phyloP scores from a whole-genome alignment of 208 protist species.

The Leishmania braziliensis region DNA sequence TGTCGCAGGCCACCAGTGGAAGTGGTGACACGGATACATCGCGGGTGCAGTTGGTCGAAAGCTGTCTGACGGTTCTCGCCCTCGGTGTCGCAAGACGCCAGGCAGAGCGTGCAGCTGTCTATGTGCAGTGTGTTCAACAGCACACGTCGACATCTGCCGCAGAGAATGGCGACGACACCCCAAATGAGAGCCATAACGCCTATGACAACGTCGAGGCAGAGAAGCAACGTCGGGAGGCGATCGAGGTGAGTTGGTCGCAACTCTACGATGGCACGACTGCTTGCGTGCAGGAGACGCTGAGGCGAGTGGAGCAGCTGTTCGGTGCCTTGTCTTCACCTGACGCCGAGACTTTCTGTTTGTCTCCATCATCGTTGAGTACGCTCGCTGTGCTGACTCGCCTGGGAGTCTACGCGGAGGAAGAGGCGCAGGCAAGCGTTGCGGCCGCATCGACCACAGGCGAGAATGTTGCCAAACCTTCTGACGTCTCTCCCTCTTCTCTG shows the following conservation, averaged over 20 bases:
- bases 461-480: not conserved
- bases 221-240: conserved; percentile 3
- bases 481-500: not conserved
- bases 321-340: not conserved
- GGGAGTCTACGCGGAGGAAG: conserved; percentile 11
- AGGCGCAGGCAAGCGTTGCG: not conserved
- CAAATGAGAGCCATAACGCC: not conserved
- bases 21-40: not conserved
- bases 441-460: not conserved
- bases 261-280: conserved; percentile 4
- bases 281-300: not conserved
- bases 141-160: not conserved
- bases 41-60: conserved; percentile 6
- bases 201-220: not conserved
- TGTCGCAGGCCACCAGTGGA: not conserved
- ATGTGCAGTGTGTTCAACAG: conserved; percentile 15
- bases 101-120: conserved; percentile 11
- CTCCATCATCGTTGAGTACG: conserved; percentile 10
- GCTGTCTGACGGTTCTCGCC: conserved; percentile 12
- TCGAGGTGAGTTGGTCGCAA: conserved; percentile 9
- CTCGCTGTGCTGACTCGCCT: conserved; percentile 15
- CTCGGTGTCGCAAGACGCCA: conserved; percentile 11
- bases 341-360: not conserved
- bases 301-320: conserved; percentile 2
- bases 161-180: not conserved